Evolutionary conservation across 805 yeast genomes (phyloP).

Genomic region (Blastobotrys americana): DNA sequence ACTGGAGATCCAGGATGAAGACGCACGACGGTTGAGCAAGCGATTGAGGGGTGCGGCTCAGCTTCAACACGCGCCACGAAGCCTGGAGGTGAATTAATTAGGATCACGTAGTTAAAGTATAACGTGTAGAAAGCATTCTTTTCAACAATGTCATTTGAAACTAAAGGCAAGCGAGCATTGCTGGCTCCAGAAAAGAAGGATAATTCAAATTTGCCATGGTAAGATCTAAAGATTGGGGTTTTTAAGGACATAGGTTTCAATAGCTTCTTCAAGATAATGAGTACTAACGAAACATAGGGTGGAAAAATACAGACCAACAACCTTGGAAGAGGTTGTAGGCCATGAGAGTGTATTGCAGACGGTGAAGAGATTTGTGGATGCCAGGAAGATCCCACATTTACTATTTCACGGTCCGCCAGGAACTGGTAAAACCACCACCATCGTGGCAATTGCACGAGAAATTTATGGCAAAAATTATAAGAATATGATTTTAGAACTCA

Average conservation of each 20-base stretch:
- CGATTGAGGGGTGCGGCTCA: too few species aligned
- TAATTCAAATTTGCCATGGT: slow-evolving; percentile 47
- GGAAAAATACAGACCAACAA: slow-evolving; percentile 86
- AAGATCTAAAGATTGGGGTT: background rate
- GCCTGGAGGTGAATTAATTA: too few species aligned
- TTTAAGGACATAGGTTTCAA: background rate
- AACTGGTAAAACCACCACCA: slow-evolving; percentile 86
- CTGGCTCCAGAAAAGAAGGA: background rate
- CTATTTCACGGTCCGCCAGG: slow-evolving; percentile 95
- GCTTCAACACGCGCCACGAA: too few species aligned
- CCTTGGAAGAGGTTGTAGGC: slow-evolving; percentile 83
- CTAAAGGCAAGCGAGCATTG: slow-evolving; percentile 1
- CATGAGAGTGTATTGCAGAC: slow-evolving; percentile 82
- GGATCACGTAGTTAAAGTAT: too few species aligned
- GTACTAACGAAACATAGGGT: slow-evolving; percentile 42
- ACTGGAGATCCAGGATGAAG: too few species aligned
- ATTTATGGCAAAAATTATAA: slow-evolving; percentile 74
- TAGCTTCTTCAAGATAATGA: background rate
- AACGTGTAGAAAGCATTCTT: too few species aligned
- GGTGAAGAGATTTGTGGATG: slow-evolving; percentile 73
- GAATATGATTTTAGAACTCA: slow-evolving; percentile 88
- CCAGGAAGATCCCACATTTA: slow-evolving; percentile 81
- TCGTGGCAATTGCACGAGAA: slow-evolving; percentile 79
- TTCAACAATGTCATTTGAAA: too few species aligned
- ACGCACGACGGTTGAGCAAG: too few species aligned